Evolutionary conservation across 1,284 basidiomycete genomes (phyloP).

Genomic region (Melampsora americana): DNA sequence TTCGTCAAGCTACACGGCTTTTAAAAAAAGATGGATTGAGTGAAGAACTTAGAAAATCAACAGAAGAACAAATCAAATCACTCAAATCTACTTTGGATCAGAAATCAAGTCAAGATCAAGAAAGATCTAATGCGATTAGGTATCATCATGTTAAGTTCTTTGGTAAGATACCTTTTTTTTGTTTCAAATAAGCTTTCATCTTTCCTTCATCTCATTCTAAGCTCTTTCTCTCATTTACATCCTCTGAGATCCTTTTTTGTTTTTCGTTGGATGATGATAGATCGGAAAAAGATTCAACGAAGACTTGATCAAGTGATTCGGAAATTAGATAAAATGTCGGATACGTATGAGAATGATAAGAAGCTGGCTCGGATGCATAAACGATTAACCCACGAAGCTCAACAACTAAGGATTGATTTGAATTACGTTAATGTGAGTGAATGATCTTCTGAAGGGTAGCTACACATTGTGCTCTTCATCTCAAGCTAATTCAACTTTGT

Average conservation of each 20-base stretch:
- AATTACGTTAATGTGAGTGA: slow-evolving; percentile 31
- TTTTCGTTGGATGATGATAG: neutral
- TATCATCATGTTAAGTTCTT: slow-evolving; percentile 42
- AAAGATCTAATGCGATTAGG: slow-evolving; percentile 38
- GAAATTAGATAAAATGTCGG: slow-evolving; percentile 8
- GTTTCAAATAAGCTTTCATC: no score
- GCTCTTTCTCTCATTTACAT: no score
- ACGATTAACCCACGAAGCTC: slow-evolving; percentile 13
- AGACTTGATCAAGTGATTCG: slow-evolving; percentile 27
- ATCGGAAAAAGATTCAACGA: slow-evolving; percentile 36
- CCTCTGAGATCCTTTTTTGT: neutral
- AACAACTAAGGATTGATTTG: slow-evolving; percentile 35
- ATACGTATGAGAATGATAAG: neutral
- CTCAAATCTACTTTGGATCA: slow-evolving; percentile 17
- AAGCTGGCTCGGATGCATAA: neutral
- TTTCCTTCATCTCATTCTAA: no score
- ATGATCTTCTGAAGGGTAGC: neutral
- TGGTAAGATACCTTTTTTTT: slow-evolving; percentile 10
- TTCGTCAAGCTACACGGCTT: slow-evolving; percentile 41
- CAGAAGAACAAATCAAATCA: slow-evolving; percentile 16
- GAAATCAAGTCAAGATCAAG: slow-evolving; percentile 22
- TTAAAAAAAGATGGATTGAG: slow-evolving; percentile 20
- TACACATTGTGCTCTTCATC: neutral
- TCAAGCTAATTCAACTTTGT: neutral
- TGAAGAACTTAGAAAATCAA: slow-evolving; percentile 17